These are phyloP conservation scores for Candida sonorensis DNA, from an alignment of 805 yeast genomes.

Conservation along the genomic window DNA sequence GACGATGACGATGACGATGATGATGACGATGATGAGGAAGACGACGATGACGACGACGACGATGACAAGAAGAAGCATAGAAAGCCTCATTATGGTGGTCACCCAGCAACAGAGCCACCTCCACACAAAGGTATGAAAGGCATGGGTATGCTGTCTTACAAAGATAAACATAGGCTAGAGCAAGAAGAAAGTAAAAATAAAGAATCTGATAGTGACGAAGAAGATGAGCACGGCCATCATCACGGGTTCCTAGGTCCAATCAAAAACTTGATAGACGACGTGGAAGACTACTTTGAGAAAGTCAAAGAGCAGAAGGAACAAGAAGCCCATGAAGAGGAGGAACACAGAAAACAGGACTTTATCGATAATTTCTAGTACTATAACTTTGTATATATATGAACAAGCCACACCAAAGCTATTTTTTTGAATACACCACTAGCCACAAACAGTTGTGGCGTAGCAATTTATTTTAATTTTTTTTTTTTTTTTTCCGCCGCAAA, in stretches of 20 bases:
- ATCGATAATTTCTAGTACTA: background rate
- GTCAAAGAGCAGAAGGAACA: constrained; percentile 18
- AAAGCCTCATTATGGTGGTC: background rate
- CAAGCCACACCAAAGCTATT: too few relatives aligned
- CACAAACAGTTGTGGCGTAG: too few relatives aligned
- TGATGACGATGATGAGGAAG: constrained; percentile 10
- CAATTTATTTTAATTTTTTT: too few relatives aligned
- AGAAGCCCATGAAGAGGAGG: constrained; percentile 1
- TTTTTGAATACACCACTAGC: too few relatives aligned
- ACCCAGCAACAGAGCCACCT: background rate
- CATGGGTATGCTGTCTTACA: constrained; percentile 4
- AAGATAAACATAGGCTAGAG: constrained; percentile 8
- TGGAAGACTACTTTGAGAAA: constrained; percentile 22
- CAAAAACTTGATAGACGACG: constrained; percentile 16
- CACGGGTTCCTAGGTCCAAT: constrained; percentile 8
- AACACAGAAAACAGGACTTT: background rate
- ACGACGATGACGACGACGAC: constrained; percentile 11
- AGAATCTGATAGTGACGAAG: constrained; percentile 10
- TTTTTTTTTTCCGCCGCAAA: too few relatives aligned
- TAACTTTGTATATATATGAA: too few relatives aligned
- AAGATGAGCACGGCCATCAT: constrained; percentile 4
- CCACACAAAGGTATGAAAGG: background rate
- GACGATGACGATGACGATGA: constrained; percentile 14
- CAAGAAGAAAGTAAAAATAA: constrained; percentile 13
- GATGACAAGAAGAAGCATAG: constrained; percentile 16